These are phyloP conservation scores for Pyrus bretschneideri DNA, from an alignment of 306 rosid species.

Conservation along the genomic window DNA sequence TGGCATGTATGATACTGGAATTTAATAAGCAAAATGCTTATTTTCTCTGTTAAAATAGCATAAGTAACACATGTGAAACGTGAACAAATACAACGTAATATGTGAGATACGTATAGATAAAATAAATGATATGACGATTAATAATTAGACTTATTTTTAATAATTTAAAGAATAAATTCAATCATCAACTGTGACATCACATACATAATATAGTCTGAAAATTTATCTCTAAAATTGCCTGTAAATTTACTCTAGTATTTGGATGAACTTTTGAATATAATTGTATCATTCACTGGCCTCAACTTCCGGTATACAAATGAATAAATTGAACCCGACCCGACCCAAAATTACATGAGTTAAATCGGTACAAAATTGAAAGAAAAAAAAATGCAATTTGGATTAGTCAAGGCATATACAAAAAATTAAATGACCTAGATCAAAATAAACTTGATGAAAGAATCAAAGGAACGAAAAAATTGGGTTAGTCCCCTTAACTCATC, in stretches of 20 bases:
- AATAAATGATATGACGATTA: rapidly evolving
- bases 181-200: too few species aligned
- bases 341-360: constrained; percentile 12
- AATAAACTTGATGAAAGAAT: not conserved
- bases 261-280: not conserved
- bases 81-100: too few species aligned
- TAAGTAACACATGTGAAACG: too few species aligned
- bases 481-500: constrained; percentile 9
- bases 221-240: too few species aligned
- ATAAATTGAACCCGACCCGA: constrained; percentile 8
- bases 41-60: not conserved
- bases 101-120: too few species aligned
- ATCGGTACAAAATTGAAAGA: not conserved
- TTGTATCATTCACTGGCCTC: not conserved
- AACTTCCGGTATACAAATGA: not conserved
- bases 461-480: not conserved
- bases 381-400: not conserved
- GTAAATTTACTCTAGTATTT: too few species aligned
- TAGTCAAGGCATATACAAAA: not conserved
- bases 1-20: too few species aligned
- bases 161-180: too few species aligned
- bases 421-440: constrained; percentile 3
- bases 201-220: too few species aligned
- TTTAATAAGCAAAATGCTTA: not conserved
- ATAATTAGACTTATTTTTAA: too few species aligned